phyloP scores from a whole-genome alignment of 345 rosid species.

The Salix dunnii region DNA sequence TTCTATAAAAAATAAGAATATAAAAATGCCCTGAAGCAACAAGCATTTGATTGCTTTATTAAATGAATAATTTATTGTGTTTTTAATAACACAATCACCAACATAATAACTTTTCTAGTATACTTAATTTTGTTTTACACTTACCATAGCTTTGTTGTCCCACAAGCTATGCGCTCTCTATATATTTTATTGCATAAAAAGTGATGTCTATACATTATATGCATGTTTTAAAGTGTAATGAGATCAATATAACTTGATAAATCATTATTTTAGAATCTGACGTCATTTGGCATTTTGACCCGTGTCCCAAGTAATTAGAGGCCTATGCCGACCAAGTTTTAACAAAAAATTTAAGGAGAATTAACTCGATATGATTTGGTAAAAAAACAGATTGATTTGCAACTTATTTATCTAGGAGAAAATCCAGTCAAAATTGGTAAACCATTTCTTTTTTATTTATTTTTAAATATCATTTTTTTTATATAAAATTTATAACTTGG shows the following conservation, averaged over 20 bases:
- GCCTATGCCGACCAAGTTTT: not conserved
- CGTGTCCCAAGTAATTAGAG: accelerated
- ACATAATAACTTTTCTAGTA: too few species aligned
- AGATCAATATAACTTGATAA: not conserved
- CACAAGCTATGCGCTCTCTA: too few species aligned
- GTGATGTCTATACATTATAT: too few species aligned
- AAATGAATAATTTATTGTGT: too few species aligned
- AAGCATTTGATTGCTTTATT: too few species aligned
- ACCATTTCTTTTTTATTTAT: not conserved
- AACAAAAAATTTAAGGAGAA: not conserved
- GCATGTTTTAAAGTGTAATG: not conserved
- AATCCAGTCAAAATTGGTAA: not conserved
- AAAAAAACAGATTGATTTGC: not conserved
- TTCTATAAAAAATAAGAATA: too few species aligned
- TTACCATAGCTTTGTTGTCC: too few species aligned
- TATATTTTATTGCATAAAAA: too few species aligned
- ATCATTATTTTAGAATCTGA: not conserved
- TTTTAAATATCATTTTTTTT: not conserved
- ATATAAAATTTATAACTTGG: not conserved
- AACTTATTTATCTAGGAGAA: accelerated
- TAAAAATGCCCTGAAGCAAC: too few species aligned
- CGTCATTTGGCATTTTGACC: accelerated
- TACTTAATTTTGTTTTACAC: too few species aligned
- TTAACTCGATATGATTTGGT: accelerated
- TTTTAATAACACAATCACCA: too few species aligned